phyloP scores from a whole-genome alignment of 352 stramenopile genomes.

The Phytophthora megakarya region DNA sequence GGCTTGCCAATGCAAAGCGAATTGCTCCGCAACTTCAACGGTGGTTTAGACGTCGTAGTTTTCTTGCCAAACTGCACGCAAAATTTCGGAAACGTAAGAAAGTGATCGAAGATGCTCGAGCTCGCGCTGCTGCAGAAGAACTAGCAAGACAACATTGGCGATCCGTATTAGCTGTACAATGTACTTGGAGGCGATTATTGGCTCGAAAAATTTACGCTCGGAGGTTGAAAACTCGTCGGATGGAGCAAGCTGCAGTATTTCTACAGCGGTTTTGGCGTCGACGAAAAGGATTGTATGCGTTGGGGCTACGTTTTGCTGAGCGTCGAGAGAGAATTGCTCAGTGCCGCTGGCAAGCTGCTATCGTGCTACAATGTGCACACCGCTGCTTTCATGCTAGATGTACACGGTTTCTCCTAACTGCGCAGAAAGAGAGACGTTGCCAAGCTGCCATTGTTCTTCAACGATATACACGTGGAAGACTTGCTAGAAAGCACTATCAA shows the following conservation, averaged over 20 bases:
- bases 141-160: slow-evolving; percentile 25
- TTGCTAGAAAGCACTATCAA: slow-evolving; percentile 26
- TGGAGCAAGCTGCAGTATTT: slow-evolving; percentile 42
- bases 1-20: slow-evolving; percentile 26
- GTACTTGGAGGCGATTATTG: slow-evolving; percentile 44
- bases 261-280: slow-evolving; percentile 60
- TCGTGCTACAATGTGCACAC: slow-evolving; percentile 48
- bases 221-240: slow-evolving; percentile 13
- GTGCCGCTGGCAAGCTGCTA: slow-evolving; percentile 30
- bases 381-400: slow-evolving; percentile 33
- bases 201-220: slow-evolving; percentile 29
- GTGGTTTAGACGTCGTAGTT: slow-evolving; percentile 33
- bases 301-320: slow-evolving; percentile 57
- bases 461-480: slow-evolving; percentile 31
- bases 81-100: slow-evolving; percentile 39
- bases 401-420: slow-evolving; percentile 6
- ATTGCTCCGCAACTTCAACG: slow-evolving; percentile 13
- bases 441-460: slow-evolving; percentile 48
- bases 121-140: slow-evolving; percentile 30
- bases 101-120: slow-evolving; percentile 37
- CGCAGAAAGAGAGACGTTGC: slow-evolving; percentile 27
- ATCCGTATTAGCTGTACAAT: slow-evolving; percentile 43
- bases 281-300: slow-evolving; percentile 40
- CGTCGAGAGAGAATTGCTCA: slow-evolving; percentile 45
- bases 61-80: slow-evolving; percentile 12